phyloP scores from a whole-genome alignment of 371 early-diverging fungal genomes.

The Mucor saturninus region DNA sequence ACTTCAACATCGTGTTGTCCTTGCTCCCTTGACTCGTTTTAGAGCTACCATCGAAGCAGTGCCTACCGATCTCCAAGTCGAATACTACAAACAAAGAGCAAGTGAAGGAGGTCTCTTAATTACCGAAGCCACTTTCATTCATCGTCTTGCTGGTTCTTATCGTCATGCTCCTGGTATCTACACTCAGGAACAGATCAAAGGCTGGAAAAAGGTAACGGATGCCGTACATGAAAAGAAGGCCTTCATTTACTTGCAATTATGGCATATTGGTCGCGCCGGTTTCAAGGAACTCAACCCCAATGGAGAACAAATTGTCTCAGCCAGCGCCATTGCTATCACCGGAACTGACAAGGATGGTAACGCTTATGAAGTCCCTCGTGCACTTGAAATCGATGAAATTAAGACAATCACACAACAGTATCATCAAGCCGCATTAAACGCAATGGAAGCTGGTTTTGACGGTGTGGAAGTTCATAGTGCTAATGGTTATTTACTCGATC shows the following conservation, averaged over 20 bases:
- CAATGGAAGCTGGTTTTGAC: constrained; percentile 62
- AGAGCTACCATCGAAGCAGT: constrained; percentile 37
- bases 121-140: constrained; percentile 57
- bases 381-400: constrained; percentile 69
- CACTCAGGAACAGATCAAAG: constrained; percentile 48
- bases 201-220: constrained; percentile 59
- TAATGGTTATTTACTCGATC: constrained; percentile 68
- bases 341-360: neutral
- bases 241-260: constrained; percentile 55
- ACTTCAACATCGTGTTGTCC: constrained; percentile 57
- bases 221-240: constrained; percentile 62
- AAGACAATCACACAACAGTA: constrained; percentile 59
- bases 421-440: constrained; percentile 49
- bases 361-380: constrained; percentile 36
- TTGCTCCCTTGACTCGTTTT: constrained; percentile 58
- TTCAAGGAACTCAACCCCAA: constrained; percentile 6
- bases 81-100: constrained; percentile 66
- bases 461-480: constrained; percentile 75
- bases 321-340: constrained; percentile 8
- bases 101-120: constrained; percentile 60
- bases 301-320: constrained; percentile 10
- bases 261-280: constrained; percentile 42
- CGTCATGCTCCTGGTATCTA: constrained; percentile 48
- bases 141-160: constrained; percentile 42
- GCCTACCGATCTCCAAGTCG: constrained; percentile 48